A percentile compares a stretch with the other conserved stretches of the same genome.
Evolutionary conservation across 148 eudicot species (phyloP).

Genomic region (Polygonum aviculare): DNA sequence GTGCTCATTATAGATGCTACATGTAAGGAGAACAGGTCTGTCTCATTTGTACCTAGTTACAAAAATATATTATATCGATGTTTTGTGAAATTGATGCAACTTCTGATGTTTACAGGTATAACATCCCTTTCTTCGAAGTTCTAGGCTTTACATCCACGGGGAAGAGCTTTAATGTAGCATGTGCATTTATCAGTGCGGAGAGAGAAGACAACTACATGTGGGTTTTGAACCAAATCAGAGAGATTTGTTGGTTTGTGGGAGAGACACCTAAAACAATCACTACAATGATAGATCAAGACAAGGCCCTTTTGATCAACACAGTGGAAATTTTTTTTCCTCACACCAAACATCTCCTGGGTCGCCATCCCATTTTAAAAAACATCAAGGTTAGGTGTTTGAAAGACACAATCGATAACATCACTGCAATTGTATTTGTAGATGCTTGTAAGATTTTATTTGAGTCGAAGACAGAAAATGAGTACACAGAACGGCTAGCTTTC

Average conservation of each 20-base stretch:
- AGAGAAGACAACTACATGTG: not conserved
- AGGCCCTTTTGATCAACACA: not conserved
- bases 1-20: not conserved
- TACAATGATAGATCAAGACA: not conserved
- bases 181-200: not conserved
- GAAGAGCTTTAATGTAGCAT: not conserved
- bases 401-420: not conserved
- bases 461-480: not conserved
- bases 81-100: not conserved
- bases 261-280: not conserved
- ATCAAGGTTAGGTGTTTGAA: not conserved
- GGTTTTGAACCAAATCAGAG: not conserved
- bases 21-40: not conserved
- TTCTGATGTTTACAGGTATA: not conserved
- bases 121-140: not conserved
- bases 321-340: not conserved
- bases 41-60: not conserved
- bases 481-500: not conserved
- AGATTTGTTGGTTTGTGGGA: not conserved
- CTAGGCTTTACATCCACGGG: not conserved
- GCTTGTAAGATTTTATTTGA: not conserved
- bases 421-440: not conserved
- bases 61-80: not conserved
- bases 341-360: not conserved
- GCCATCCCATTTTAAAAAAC: not conserved